Conservation (phyloP, 129 eudicot species). For the Tagetes erecta region DNA sequence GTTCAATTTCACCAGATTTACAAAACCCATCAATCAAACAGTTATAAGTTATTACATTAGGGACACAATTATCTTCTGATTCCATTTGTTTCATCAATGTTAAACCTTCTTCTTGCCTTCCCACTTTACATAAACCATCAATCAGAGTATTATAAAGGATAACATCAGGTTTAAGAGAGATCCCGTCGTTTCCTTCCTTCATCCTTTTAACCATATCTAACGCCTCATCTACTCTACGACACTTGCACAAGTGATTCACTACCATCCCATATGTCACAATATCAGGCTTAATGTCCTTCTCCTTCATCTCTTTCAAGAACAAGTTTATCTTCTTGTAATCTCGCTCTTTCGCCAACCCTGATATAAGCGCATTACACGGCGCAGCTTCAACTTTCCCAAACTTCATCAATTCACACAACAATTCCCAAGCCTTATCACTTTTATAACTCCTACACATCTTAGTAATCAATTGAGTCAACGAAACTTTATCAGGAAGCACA, state of each 20-base stretch:
- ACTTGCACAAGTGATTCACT: conserved; percentile 64
- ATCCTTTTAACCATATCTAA: conserved; percentile 63
- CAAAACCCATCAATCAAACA: conserved; percentile 81
- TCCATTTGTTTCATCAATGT: conserved; percentile 59
- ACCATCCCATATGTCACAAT: conserved; percentile 61
- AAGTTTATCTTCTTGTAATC: conserved; percentile 49
- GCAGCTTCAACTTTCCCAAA: conserved; percentile 44
- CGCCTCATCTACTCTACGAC: conserved; percentile 61
- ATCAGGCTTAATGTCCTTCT: conserved; percentile 53
- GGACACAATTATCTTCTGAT: conserved; percentile 42
- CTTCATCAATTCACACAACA: conserved; percentile 52
- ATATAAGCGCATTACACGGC: conserved; percentile 61
- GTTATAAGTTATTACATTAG: conserved; percentile 66
- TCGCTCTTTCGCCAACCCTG: conserved; percentile 43
- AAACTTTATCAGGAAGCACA: conserved; percentile 36
- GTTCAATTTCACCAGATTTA: conserved; percentile 72
- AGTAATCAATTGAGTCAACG: conserved; percentile 46
- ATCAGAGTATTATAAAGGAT: conserved; percentile 69
- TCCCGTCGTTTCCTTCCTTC: conserved; percentile 50
- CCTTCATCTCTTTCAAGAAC: conserved; percentile 65
- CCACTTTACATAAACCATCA: conserved; percentile 82
- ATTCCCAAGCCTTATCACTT: conserved; percentile 53
- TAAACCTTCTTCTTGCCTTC: conserved; percentile 70
- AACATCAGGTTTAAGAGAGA: conserved; percentile 57
- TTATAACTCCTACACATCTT: conserved; percentile 46